Base-by-base conservation (phyloP, 768 basidiomycete genomes). In the Lentinula lateritia region DNA sequence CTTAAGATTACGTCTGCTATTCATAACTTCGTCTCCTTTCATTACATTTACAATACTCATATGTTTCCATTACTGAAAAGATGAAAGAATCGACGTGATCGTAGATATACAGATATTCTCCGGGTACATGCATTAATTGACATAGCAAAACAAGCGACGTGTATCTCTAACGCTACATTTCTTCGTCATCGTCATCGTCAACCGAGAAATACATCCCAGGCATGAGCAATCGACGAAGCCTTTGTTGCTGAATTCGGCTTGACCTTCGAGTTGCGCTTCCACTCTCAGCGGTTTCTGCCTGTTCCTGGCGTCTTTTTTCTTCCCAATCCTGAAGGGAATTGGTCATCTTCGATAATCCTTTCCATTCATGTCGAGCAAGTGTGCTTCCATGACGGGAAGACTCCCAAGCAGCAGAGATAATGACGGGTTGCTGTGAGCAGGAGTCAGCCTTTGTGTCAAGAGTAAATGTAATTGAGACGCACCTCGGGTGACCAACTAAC, bases 351-450 rank as follows among this genome's bases (percentile, higher is more conserved):
- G 83, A 82, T 59, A 95, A 75, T 6, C 95, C 95, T 74, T 95
- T 97, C 93, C 95, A 99, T 74, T 98, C 93, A 66, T 99, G 97
- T 66, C 90, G 81, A 5, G 95, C 96, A 23, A 99, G 83, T 46
- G 86, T 81, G 41, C 93, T 94, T 12, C 88, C 86, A 18, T 80
- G 82, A 36, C 79, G 74, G 34, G 77, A 76, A 42, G 76, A 80
- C 46, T 89, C 87, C 96, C 97, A 98, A 3, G 86, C 94, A 6
- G 91, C 92, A 64, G 90, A 94, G 87, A 99, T 90, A 52, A 99
- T 70, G 20, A 90, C 87, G 42, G 96, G 95, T 79, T 95, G 89
- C 85, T 62, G 39, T 18, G 35, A 35, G 35, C 34, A 50, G n/a
- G 63, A 41, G 23, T 35, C 39, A 48, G 45, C 32, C 5, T 56